Base-by-base conservation (phyloP, 179 eudicot genomes). In the Spergularia azorica region DNA sequence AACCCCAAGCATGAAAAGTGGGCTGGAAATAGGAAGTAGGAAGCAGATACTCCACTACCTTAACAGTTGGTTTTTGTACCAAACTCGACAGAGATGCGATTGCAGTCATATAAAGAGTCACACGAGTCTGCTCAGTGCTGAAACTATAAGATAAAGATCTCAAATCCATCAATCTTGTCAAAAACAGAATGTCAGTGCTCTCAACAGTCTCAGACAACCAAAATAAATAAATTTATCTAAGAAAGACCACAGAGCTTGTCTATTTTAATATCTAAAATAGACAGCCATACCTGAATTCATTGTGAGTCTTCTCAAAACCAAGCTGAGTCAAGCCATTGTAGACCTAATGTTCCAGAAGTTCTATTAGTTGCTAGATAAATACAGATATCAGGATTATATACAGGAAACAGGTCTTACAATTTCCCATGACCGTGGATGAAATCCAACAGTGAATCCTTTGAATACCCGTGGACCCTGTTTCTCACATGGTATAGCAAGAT, bases 361-460 rank as follows among this genome's bases (percentile, higher is more conserved):
- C 50, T 74, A 76, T 64, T 52, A 59, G 16, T 32, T 26, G 13
- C n/a, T 20, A n/a, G 63, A 77, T 57, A 50, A 81, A 66, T 26
- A 39, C 32, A 58, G 43, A 26, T 20, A 15, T 26, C 51, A 52
- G 26, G 15, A 32, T 14, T 80, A 69, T 59, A n/a, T 73, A 72
- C 71, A 61, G 20, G 41, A n/a, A 11, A 73, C 5, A 54, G 73
- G 60, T 63, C 92, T 81, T 86, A 95, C 98, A 79, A 95, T 71
- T 89, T 95, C 97, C 93, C 93, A 90, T 15, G 98, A 86, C 43
- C 96, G 89, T 61, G 98, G 96, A 85, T 92, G 94, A 82, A 92
- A 95, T 62, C 98, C 98, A 77, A 92, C 86, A 11, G 98, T 95
- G 83, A 89, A 92, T 67, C 98, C 98, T 80, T 89, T 84, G 87